Base-by-base conservation (phyloP, 2,329 filamentous ascomycete genomes). In the Fusarium sp. region DNA sequence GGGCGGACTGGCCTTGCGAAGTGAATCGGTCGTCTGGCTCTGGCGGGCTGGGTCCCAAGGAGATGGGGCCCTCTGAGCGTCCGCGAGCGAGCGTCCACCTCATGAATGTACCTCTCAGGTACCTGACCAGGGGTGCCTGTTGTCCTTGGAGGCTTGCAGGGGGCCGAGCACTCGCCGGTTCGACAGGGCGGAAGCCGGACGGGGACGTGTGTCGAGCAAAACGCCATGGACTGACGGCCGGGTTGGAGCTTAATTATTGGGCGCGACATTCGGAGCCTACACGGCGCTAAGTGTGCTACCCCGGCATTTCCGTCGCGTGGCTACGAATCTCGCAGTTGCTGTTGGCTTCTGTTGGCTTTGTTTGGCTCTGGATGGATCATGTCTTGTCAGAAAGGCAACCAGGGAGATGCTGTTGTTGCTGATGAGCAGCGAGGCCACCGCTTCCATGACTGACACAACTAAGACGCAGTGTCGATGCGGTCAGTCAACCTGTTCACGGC, bases 201-300 rank as follows among this genome's bases (percentile, higher is more conserved):
- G 76, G 76, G 76, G 76, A 74, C 61, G 76, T 78, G 76, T 74
- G 61, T 57, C 59, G 70, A 78, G 73, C 66, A 73, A 78, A 70
- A 70, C 68, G 75, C 75, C 66, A 78, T 79, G 70, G 70, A 79
- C 77, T 78, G 74, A 79, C 70, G 72, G 65, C 72, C 70, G 70
- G 77, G 74, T 76, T 79, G 40, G 76, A 79, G 77, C 77, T 79
- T 79, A 79, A 79, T 79, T 79, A 76, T 76, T 78, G 76, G 76
- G 75, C 65, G 75, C 72, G 65, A 68, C 64, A 67, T 58, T 62
- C 65, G 64, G 65, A 72, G 60, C 66, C 71, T 65, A 70, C 65
- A 56, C 35, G 64, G 63, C 65, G 69, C 67, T 66, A 75, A 75
- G 59, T 27, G 69, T 69, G 20, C 72, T 63, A 74, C 65, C 77